phyloP scores from a whole-genome alignment of 768 basidiomycete genomes.

The Pleurotus giganteus region DNA sequence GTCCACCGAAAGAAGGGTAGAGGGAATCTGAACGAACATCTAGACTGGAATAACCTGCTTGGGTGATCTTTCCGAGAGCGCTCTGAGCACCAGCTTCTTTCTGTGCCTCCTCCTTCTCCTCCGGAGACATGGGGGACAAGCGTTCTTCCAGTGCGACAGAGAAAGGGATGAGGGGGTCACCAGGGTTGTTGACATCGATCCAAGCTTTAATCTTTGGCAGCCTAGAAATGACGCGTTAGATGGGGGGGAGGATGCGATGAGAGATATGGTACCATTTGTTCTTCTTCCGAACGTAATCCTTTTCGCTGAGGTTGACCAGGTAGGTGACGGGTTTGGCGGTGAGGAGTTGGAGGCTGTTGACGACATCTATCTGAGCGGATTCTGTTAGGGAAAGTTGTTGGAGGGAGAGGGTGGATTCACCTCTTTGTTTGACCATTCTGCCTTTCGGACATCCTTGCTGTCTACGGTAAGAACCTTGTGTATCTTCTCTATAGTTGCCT shows the following conservation, averaged over 20 bases:
- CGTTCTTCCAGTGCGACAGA: constrained; percentile 95
- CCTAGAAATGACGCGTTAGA: constrained; percentile 36
- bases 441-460: constrained; percentile 88
- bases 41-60: constrained; percentile 86
- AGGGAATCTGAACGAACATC: constrained; percentile 49
- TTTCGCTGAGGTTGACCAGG: constrained; percentile 94
- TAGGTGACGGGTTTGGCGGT: constrained; percentile 98
- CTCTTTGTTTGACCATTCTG: constrained; percentile 96
- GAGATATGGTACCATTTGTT: constrained; percentile 82
- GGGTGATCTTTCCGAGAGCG: constrained; percentile 90
- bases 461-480: constrained; percentile 76
- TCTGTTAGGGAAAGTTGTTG: constrained; percentile 15
- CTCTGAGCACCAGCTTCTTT: constrained; percentile 71
- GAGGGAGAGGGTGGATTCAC: constrained; percentile 38
- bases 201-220: constrained; percentile 95
- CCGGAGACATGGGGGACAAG: constrained; percentile 56
- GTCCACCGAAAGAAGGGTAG: not conserved
- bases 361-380: constrained; percentile 71
- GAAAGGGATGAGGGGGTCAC: constrained; percentile 95
- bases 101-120: constrained; percentile 79
- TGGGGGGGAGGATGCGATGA: not conserved
- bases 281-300: constrained; percentile 95
- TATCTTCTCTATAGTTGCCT: constrained; percentile 88
- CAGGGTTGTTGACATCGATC: constrained; percentile 96
- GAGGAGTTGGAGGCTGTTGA: constrained; percentile 85